A percentile compares a stretch with the other conserved stretches of the same genome.
Conservation (phyloP, 768 basidiomycete genomes). For the Russula compacta region DNA sequence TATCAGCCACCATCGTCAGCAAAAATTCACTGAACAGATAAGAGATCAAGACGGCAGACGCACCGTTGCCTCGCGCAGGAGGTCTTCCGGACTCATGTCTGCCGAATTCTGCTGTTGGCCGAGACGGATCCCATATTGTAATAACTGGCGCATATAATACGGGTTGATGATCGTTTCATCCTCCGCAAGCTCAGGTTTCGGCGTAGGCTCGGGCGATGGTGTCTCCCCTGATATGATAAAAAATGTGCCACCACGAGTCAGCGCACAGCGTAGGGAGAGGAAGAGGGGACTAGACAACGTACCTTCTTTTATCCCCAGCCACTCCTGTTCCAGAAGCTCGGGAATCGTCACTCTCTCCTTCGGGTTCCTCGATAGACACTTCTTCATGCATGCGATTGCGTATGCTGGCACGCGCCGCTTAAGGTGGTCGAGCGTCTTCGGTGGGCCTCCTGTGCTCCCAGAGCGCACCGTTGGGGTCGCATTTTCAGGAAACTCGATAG, state of each 20-base stretch:
- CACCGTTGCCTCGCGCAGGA: conserved; percentile 32
- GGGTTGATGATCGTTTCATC: conserved; percentile 71
- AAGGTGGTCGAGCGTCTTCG: conserved; percentile 58
- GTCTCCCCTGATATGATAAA: conserved; percentile 21
- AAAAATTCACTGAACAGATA: background rate
- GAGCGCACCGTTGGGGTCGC: conserved; percentile 40
- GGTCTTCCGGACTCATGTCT: conserved; percentile 21
- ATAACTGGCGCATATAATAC: conserved; percentile 68
- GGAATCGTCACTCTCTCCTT: conserved; percentile 86
- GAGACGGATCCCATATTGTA: conserved; percentile 60
- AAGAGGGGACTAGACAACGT: conserved; percentile 21
- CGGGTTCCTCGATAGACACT: conserved; percentile 68
- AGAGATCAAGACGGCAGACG: background rate
- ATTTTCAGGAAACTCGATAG: conserved; percentile 76
- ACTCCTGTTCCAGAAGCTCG: conserved; percentile 72
- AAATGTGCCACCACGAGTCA: background rate
- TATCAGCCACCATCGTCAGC: background rate
- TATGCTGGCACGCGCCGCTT: conserved; percentile 60
- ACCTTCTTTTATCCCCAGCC: conserved; percentile 62
- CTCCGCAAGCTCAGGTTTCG: conserved; percentile 29
- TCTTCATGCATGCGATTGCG: conserved; percentile 76
- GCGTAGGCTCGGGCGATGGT: conserved; percentile 27
- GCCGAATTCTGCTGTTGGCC: conserved; percentile 30
- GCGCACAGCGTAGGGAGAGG: background rate
- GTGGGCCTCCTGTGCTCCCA: conserved; percentile 29